Evolutionary conservation across 2,329 filamentous ascomycete species (phyloP), one percentile per base, ranked within the genome.

Genomic region (Dryadomyces quercivorus): DNA sequence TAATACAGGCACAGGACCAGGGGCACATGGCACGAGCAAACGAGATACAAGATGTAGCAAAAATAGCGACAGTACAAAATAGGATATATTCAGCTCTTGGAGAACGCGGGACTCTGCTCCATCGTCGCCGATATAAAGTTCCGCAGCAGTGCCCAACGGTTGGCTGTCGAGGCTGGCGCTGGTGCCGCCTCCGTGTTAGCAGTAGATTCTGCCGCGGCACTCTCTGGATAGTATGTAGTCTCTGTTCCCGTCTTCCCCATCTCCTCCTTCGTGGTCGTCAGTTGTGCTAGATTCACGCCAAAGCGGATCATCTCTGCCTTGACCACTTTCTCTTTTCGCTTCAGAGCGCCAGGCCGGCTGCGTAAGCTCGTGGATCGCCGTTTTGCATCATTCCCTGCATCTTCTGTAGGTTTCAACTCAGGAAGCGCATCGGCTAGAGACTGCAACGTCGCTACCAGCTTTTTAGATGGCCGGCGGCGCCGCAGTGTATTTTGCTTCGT

Each of bases 71-170:
- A 31, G 22, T 10, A n/a, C 22, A 50, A 13, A 51, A 12, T n/a
- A 36, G 21, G 22, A 44, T 8, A 26, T 26, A 13, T 5, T 51
- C 20, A 45, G 43, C 18, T 43, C 13, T 46, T 46, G 44, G 74
- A 67, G 65, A 95, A 95, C 3, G 85, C 87, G 15, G 85, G 81
- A 62, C 92, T 92, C 68, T 88, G 86, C 70, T 95, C 88, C 83
- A 95, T 88, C 1, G 88, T 96, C 45, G 84, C 78, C 1, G 87
- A 85, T 52, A 96, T 94, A 65, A 92, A 94, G 10, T 76, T 82
- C 62, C 91, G 81, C 67, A 97, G 67, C 16, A 89, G 88, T 34
- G 86, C 86, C 86, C 89, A 96, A 54, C 86, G 74, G 62, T 75
- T 81, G 10, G 78, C 71, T 16, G 76, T 81, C 12, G 70, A 66